These are phyloP conservation scores for Tubosaeta sp. DNA, from an alignment of 768 basidiomycete genomes.

Conservation along the genomic window DNA sequence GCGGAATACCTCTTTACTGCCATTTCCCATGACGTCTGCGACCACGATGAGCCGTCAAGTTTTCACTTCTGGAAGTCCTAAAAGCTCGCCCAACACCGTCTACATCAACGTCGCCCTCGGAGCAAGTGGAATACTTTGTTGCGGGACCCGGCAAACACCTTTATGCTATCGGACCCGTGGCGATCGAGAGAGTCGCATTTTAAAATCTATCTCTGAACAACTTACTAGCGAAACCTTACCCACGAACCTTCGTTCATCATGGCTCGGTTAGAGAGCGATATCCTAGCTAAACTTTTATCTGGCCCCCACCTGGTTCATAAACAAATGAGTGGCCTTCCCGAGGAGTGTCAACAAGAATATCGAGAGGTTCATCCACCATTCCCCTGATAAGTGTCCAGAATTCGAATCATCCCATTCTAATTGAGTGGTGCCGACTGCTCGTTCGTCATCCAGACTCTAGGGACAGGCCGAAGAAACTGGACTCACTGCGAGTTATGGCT, in stretches of 20 bases:
- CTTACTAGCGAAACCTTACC: conserved; percentile 4
- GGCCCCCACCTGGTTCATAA: neutral
- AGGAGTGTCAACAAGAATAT: neutral
- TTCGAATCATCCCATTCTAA: neutral
- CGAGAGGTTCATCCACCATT: neutral
- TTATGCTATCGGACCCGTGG: conserved; percentile 19
- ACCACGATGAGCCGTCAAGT: conserved; percentile 17
- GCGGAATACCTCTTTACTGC: conserved; percentile 21
- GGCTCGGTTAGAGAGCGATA: conserved; percentile 13
- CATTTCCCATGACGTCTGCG: conserved; percentile 23
- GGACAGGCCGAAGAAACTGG: no score
- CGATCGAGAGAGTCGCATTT: conserved; percentile 10
- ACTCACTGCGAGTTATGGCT: no score
- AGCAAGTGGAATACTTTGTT: conserved; percentile 20
- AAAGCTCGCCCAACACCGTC: conserved; percentile 3
- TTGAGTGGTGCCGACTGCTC: neutral
- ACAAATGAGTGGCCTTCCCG: neutral
- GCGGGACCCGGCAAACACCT: conserved; percentile 12
- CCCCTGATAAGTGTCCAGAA: neutral
- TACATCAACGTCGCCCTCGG: neutral
- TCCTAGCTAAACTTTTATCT: neutral
- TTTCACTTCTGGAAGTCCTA: conserved; percentile 2
- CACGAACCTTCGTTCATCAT: conserved; percentile 13
- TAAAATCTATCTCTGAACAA: conserved; percentile 8
- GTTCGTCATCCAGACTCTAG: neutral